These are phyloP conservation scores for Aspergillus sclerotioniger DNA, from an alignment of 495 filamentous ascomycete genomes.

Conservation along the genomic window DNA sequence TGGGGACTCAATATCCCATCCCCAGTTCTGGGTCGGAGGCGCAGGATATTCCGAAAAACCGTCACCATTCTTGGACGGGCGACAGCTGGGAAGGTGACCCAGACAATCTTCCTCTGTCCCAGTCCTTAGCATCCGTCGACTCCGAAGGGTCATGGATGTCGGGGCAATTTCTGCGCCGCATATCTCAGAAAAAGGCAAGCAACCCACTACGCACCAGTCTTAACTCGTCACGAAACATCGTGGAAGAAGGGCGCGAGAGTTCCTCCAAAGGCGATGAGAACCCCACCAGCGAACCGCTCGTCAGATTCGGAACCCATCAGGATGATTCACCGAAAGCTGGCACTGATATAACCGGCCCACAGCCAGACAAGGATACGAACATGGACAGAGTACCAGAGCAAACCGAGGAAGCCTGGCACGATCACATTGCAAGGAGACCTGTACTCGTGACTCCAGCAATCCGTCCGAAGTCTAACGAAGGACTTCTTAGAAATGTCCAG, in stretches of 20 bases:
- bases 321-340: slow-evolving; percentile 32
- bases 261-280: slow-evolving; percentile 39
- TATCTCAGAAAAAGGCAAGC: slow-evolving; percentile 44
- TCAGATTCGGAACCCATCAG: slow-evolving; percentile 44
- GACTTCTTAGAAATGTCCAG: slow-evolving; percentile 59
- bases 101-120: slow-evolving; percentile 53
- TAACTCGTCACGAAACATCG: slow-evolving; percentile 36
- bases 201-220: slow-evolving; percentile 47
- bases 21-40: slow-evolving; percentile 30
- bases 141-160: slow-evolving; percentile 93
- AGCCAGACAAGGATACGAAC: slow-evolving; percentile 28
- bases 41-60: slow-evolving; percentile 25
- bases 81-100: slow-evolving; percentile 35
- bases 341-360: slow-evolving; percentile 39
- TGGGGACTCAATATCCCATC: slow-evolving; percentile 24
- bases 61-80: slow-evolving; percentile 34
- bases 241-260: slow-evolving; percentile 27
- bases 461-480: slow-evolving; percentile 66
- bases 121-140: slow-evolving; percentile 82
- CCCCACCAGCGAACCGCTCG: slow-evolving; percentile 63
- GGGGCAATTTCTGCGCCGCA: slow-evolving; percentile 57
- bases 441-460: slow-evolving; percentile 43
- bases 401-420: slow-evolving; percentile 48
- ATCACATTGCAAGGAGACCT: slow-evolving; percentile 52
- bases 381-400: slow-evolving; percentile 17